Conservation (phyloP, 2,329 filamentous ascomycete genomes). For the Trichoderma pleuroti region DNA sequence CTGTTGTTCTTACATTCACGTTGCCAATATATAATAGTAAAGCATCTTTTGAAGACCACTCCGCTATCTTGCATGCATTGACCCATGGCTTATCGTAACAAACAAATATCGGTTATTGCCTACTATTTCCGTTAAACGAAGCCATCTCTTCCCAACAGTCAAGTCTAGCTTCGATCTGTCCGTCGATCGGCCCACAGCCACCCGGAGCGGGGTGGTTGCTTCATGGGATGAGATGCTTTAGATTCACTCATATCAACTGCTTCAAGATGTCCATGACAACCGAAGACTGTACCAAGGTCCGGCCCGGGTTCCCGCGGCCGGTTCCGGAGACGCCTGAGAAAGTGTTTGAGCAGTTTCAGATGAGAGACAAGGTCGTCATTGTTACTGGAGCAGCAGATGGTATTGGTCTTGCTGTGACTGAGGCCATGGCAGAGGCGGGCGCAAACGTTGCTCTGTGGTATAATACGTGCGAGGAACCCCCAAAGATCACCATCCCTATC, state of each 20-base stretch:
- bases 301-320: constrained; percentile 3
- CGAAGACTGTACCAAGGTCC: constrained; percentile 1
- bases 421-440: neutral
- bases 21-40: neutral
- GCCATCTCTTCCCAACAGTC: neutral
- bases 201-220: constrained; percentile 2
- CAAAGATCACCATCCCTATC: too few species aligned
- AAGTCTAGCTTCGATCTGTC: neutral
- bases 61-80: neutral
- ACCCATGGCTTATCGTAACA: neutral
- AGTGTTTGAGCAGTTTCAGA: constrained; percentile 8
- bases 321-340: neutral
- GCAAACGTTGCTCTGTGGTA: constrained; percentile 7
- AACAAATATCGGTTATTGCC: neutral
- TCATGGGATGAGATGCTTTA: neutral
- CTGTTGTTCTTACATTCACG: neutral
- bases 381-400: constrained; percentile 5
- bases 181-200: neutral
- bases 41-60: neutral
- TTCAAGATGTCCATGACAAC: constrained; percentile 5
- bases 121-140: neutral
- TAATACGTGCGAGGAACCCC: neutral
- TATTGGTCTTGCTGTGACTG: neutral
- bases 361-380: constrained; percentile 3
- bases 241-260: neutral